Evolutionary conservation across 2,329 filamentous ascomycete species (phyloP).

Genomic region (Sporothrix inflata): DNA sequence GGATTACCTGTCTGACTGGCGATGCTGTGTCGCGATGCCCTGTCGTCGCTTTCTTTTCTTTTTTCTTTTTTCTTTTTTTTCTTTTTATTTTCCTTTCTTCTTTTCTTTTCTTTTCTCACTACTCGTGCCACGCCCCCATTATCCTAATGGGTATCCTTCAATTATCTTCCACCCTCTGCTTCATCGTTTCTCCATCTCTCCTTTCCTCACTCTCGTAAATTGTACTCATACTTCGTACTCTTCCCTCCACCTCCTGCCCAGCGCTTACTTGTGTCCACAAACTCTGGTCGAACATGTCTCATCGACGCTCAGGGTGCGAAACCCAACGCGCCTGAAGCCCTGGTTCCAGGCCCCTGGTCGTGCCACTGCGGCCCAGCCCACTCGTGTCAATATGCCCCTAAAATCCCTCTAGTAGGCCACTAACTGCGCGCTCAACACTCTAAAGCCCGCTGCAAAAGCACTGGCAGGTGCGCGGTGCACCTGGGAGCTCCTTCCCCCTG

Average conservation of each 20-base stretch:
- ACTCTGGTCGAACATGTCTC: conserved; percentile 36
- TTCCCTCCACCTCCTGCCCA: not conserved
- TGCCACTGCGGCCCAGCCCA: conserved; percentile 13
- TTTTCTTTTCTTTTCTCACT: too few relatives aligned
- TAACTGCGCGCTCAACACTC: not conserved
- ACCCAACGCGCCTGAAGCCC: conserved; percentile 43
- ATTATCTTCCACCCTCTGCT: not conserved
- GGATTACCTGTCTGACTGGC: not conserved
- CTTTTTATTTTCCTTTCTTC: not conserved
- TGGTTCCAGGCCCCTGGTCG: conserved; percentile 30
- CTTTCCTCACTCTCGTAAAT: not conserved
- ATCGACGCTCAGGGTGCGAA: conserved; percentile 45
- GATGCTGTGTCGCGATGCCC: not conserved
- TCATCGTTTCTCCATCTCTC: not conserved
- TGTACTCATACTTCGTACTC: not conserved
- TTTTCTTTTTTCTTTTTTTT: not conserved
- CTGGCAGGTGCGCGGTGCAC: not conserved
- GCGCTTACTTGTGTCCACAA: conserved; percentile 21
- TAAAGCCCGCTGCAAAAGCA: not conserved
- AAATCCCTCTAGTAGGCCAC: not conserved
- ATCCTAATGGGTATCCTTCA: too few relatives aligned
- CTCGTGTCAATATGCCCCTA: not conserved
- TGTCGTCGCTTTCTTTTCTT: not conserved
- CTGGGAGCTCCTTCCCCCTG: conserved; percentile 17
- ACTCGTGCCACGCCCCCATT: too few relatives aligned